Conservation (phyloP, 345 rosid species). For the Firmiana major region DNA sequence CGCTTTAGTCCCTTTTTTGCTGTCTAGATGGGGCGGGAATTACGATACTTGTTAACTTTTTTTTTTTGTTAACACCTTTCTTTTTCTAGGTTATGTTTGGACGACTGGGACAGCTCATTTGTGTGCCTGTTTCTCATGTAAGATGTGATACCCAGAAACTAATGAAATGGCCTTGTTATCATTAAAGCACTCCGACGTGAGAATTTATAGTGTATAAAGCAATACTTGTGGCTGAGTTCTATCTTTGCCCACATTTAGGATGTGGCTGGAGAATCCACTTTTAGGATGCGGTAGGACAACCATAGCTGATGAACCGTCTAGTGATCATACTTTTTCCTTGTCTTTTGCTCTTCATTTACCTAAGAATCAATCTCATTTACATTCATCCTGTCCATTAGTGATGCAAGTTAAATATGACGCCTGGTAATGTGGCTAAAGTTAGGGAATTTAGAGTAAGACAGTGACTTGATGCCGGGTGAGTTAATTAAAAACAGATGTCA, state of each 20-base stretch:
- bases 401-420: too few species aligned
- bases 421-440: too few species aligned
- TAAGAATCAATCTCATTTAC: too few species aligned
- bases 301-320: too few species aligned
- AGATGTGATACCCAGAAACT: conserved; percentile 21
- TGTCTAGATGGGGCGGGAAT: neutral
- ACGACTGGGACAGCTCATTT: conserved; percentile 65
- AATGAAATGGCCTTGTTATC: neutral
- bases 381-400: too few species aligned
- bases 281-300: too few species aligned
- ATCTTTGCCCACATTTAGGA: neutral
- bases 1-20: neutral
- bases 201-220: neutral
- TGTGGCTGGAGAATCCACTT: neutral
- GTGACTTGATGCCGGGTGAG: too few species aligned
- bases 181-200: conserved; percentile 8
- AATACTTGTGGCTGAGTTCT: neutral
- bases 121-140: conserved; percentile 77
- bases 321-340: too few species aligned
- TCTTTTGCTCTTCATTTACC: too few species aligned
- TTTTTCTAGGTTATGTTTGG: conserved; percentile 61
- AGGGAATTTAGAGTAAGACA: too few species aligned
- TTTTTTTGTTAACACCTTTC: neutral
- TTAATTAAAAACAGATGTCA: too few species aligned
- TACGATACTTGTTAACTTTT: neutral